A percentile compares a stretch with the other conserved stretches of the same genome.
These are phyloP conservation scores for Harrya chromipes DNA, from an alignment of 768 basidiomycete species.

Conservation along the genomic window DNA sequence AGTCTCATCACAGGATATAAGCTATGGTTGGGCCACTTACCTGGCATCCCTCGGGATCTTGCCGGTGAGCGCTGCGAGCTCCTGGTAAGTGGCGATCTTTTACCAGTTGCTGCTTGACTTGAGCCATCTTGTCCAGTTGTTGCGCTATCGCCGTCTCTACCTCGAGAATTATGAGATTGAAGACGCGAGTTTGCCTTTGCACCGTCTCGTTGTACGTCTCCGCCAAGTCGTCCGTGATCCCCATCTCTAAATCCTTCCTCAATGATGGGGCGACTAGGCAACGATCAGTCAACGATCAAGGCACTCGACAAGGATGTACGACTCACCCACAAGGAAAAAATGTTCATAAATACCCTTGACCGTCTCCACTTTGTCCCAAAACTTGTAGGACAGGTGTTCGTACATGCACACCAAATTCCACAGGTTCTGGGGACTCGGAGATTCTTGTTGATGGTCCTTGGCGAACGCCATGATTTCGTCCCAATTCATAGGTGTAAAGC, in stretches of 20 bases:
- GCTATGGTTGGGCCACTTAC: background rate
- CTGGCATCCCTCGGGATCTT: background rate
- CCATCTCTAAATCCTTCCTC: background rate
- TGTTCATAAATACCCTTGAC: background rate
- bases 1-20: background rate
- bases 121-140: background rate
- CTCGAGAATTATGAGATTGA: background rate
- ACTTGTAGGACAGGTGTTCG: constrained; percentile 1
- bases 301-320: too few species aligned
- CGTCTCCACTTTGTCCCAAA: background rate
- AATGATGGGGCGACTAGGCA: background rate
- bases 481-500: background rate
- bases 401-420: background rate
- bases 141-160: too few species aligned
- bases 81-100: background rate
- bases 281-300: background rate
- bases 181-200: background rate
- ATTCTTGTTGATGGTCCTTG: background rate
- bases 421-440: background rate
- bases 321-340: background rate
- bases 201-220: background rate
- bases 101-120: background rate
- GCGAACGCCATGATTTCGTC: constrained; percentile 1
- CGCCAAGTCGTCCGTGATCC: background rate
- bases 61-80: too few species aligned